A percentile compares a stretch with the other conserved stretches of the same genome.
Evolutionary conservation across 306 rosid species (phyloP).

Genomic region (Amphicarpaea edgeworthii): DNA sequence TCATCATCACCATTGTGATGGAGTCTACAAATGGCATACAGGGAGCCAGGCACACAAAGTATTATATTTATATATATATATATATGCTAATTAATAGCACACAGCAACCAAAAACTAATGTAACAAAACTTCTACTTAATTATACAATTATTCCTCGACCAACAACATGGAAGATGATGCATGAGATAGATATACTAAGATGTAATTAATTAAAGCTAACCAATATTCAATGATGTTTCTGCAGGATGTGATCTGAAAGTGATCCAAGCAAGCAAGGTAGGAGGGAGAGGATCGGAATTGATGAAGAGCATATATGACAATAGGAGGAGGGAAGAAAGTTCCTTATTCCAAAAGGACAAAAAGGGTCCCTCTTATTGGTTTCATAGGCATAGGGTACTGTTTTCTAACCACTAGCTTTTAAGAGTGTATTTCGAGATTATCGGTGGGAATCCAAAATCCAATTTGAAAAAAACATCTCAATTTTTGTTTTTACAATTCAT

Average conservation of each 20-base stretch:
- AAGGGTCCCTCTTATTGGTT: too few species aligned
- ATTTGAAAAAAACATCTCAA: too few species aligned
- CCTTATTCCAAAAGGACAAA: too few species aligned
- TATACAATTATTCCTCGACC: too few species aligned
- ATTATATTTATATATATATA: too few species aligned
- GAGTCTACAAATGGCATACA: slow-evolving; percentile 56
- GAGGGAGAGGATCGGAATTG: slow-evolving; percentile 3
- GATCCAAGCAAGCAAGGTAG: background rate
- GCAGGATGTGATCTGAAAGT: slow-evolving; percentile 34
- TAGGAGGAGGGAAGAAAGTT: slow-evolving; percentile 19
- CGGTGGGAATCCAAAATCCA: too few species aligned
- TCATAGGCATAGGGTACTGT: too few species aligned
- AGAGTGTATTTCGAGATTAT: too few species aligned
- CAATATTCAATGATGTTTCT: background rate
- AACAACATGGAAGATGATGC: slow-evolving; percentile 24
- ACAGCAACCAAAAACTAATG: background rate
- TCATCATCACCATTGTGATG: slow-evolving; percentile 31
- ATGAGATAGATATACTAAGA: background rate
- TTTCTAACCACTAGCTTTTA: too few species aligned
- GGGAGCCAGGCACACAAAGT: slow-evolving; percentile 61
- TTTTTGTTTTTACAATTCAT: too few species aligned
- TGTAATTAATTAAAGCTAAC: background rate
- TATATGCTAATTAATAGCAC: background rate
- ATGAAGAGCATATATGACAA: slow-evolving; percentile 30
- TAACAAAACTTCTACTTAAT: background rate